Base-by-base conservation (phyloP, 345 rosid genomes). In the Iberis pinnata region DNA sequence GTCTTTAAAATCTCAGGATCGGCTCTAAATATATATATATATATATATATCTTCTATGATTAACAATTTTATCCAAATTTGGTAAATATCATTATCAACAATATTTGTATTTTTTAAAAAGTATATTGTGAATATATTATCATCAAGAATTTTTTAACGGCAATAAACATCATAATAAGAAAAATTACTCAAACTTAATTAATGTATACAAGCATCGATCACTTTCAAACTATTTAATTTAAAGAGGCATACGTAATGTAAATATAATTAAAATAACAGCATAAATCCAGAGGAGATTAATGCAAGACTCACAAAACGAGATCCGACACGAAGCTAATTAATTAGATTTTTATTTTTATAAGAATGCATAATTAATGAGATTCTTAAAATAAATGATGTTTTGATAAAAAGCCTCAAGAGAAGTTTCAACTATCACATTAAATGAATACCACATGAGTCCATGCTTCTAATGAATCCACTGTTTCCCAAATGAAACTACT, bases 371-470 rank as follows among this genome's bases (percentile, higher is more conserved):
- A 57, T 65, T 52, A 59, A 63, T 64, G 64, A 74, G 71, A 60
- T 67, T 67, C 67, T 33, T 46, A 45, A 45, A 60, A 41, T n/a
- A 60, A 60, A 60, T 51, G 60, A 24, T 18, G 41, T 59, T 44
- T 53, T 39, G 40, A 45, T 59, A 12, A 52, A 38, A 43, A 48
- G 51, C 71, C 63, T 78, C 60, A 75, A 71, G 67, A 67, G 68
- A 72, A 19, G 48, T 62, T 70, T 67, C 63, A 58, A 60, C 73
- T 49, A 68, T 62, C 60, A 73, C 81, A 76, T 78, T 83, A 56
- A 83, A 83, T 80, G 92, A 33, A 38, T 31, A 64, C 67, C 83
- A 80, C 80, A 75, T 75, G 81, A 76, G 71, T 76, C 81, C 79
- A 78, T 70, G 75, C 75, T 73, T 70, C 64, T 72, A 72, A n/a